These are phyloP conservation scores for Zychaea mexicana DNA, from an alignment of 371 early-diverging fungal genomes.

Conservation along the genomic window DNA sequence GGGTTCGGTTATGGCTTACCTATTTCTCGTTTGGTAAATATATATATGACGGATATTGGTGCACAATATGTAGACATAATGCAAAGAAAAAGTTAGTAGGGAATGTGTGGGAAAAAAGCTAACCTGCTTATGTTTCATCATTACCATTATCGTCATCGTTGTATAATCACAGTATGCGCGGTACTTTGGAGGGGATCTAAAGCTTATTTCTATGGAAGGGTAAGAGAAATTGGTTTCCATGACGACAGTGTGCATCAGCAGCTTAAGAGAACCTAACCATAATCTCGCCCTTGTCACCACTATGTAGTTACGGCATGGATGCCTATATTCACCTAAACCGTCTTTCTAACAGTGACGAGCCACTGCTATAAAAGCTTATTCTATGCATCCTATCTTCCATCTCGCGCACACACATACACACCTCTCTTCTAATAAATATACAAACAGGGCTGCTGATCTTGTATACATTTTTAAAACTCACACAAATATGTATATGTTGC, in stretches of 20 bases:
- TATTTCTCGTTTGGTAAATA: slow-evolving; percentile 63
- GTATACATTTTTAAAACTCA: too few relatives aligned
- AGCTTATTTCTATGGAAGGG: slow-evolving; percentile 95
- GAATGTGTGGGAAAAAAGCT: neutral
- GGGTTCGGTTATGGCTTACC: slow-evolving; percentile 95
- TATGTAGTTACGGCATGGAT: slow-evolving; percentile 83
- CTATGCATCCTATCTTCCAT: too few relatives aligned
- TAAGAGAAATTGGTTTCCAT: slow-evolving; percentile 35
- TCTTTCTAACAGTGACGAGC: slow-evolving; percentile 90
- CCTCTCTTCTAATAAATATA: too few relatives aligned
- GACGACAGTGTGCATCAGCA: neutral
- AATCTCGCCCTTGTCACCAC: too few relatives aligned
- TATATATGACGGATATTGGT: too few relatives aligned
- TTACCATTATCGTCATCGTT: too few relatives aligned
- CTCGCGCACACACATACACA: too few relatives aligned
- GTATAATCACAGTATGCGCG: slow-evolving; percentile 76
- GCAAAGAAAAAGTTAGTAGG: neutral
- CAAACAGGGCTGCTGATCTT: too few relatives aligned
- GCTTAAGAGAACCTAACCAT: too few relatives aligned
- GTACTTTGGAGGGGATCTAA: slow-evolving; percentile 95
- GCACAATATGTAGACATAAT: too few relatives aligned
- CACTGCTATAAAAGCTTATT: slow-evolving; percentile 69
- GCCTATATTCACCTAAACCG: slow-evolving; percentile 93
- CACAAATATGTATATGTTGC: too few relatives aligned
- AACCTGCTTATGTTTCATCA: neutral